Evolutionary conservation across 768 basidiomycete genomes (phyloP).

Genomic region (Tulasnella sp.): DNA sequence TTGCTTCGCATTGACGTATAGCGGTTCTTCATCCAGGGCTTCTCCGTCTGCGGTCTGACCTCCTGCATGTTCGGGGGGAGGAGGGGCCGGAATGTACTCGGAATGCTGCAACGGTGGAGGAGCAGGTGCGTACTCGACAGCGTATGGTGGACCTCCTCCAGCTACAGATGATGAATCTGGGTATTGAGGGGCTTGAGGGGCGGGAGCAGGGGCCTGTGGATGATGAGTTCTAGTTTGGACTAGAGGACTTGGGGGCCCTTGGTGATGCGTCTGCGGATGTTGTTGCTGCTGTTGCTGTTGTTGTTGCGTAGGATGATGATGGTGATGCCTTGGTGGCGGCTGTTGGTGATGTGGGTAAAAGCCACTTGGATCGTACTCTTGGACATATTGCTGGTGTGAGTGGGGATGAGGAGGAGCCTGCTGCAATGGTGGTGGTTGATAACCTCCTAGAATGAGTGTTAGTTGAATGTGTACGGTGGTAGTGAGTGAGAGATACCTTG

Average conservation of each 20-base stretch:
- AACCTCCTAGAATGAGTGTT: neutral
- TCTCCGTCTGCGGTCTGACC: neutral
- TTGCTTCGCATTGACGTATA: conserved; percentile 99
- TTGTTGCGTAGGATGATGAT: neutral
- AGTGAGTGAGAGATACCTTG: neutral
- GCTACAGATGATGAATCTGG: neutral
- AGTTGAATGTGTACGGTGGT: neutral
- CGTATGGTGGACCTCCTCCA: neutral
- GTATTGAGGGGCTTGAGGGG: neutral
- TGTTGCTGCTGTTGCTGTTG: neutral
- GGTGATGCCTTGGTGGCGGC: neutral
- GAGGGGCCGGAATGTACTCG: neutral
- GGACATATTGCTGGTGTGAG: neutral
- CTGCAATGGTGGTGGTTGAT: neutral
- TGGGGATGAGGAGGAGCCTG: conserved; percentile 8
- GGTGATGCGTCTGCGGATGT: neutral
- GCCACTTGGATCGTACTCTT: conserved; percentile 8
- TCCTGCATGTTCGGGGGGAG: conserved; percentile 4
- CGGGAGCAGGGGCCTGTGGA: neutral
- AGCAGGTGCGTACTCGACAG: neutral
- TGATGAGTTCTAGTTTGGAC: neutral
- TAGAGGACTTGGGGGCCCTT: neutral
- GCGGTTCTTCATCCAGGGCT: conserved; percentile 80
- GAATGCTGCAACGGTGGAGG: neutral
- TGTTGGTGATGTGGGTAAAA: conserved; percentile 6